These are phyloP conservation scores for Boletus patriciae DNA, from an alignment of 768 basidiomycete species.

Conservation along the genomic window DNA sequence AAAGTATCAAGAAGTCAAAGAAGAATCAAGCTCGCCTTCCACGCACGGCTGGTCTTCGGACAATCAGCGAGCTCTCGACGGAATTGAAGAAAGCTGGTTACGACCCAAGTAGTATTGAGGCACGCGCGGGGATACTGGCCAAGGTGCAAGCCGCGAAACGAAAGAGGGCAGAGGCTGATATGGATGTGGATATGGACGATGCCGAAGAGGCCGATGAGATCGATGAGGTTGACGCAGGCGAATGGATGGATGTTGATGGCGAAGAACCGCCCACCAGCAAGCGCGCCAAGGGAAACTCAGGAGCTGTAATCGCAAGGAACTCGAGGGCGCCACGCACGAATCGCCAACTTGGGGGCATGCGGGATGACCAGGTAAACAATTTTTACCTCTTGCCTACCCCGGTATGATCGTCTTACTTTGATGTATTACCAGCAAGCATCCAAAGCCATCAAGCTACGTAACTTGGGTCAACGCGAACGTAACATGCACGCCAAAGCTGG, in stretches of 20 bases:
- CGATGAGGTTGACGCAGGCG: slow-evolving; percentile 44
- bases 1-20: slow-evolving; percentile 79
- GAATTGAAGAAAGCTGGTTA: slow-evolving; percentile 86
- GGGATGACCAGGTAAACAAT: slow-evolving; percentile 57
- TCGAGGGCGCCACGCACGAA: slow-evolving; percentile 66
- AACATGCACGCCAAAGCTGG: slow-evolving; percentile 90
- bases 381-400: not conserved
- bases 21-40: slow-evolving; percentile 82
- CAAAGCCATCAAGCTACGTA: slow-evolving; percentile 79
- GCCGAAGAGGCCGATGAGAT: slow-evolving; percentile 31
- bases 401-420: not conserved
- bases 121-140: slow-evolving; percentile 81
- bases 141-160: slow-evolving; percentile 71
- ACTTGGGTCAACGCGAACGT: slow-evolving; percentile 81
- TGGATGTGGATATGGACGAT: slow-evolving; percentile 62
- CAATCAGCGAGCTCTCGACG: slow-evolving; percentile 71
- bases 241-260: slow-evolving; percentile 55
- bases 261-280: slow-evolving; percentile 56
- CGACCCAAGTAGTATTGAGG: slow-evolving; percentile 84
- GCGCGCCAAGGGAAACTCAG: slow-evolving; percentile 60
- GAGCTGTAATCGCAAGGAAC: slow-evolving; percentile 49
- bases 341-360: slow-evolving; percentile 76
- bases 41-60: slow-evolving; percentile 66
- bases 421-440: slow-evolving; percentile 61
- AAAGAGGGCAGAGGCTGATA: slow-evolving; percentile 50